These are phyloP conservation scores for Umbilicus rupestris DNA, from an alignment of 164 flowering plant species.

Conservation along the genomic window DNA sequence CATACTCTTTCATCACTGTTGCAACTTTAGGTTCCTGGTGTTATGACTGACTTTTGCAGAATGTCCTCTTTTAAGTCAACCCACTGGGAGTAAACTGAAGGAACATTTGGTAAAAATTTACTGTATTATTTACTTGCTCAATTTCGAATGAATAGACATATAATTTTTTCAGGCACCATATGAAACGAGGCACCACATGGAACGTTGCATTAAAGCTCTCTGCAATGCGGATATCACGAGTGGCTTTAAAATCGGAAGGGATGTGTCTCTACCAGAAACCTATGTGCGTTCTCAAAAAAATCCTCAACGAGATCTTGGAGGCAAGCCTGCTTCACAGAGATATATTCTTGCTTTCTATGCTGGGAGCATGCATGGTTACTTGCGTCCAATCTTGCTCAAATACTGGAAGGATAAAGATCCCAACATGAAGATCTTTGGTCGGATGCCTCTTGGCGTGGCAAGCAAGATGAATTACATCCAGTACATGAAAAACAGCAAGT, in stretches of 20 bases:
- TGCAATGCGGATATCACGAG: conserved; percentile 60
- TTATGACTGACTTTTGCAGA: neutral
- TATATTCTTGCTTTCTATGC: conserved; percentile 55
- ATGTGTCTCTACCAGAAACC: conserved; percentile 59
- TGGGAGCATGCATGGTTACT: conserved; percentile 53
- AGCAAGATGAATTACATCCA: conserved; percentile 58
- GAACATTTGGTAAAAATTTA: neutral
- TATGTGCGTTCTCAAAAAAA: conserved; percentile 47
- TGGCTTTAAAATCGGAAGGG: conserved; percentile 59
- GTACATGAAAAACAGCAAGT: conserved; percentile 64
- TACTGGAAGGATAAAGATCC: conserved; percentile 52
- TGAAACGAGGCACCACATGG: conserved; percentile 67
- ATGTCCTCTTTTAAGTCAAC: too few species aligned
- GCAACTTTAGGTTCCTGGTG: neutral
- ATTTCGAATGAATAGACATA: too few species aligned
- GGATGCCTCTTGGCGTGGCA: conserved; percentile 53
- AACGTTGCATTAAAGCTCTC: conserved; percentile 57
- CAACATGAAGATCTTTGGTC: conserved; percentile 52
- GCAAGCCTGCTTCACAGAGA: conserved; percentile 45
- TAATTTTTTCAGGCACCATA: conserved; percentile 26
- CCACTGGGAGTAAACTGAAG: neutral
- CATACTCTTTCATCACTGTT: neutral
- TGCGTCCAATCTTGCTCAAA: conserved; percentile 44
- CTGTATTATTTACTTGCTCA: neutral
- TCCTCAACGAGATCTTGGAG: conserved; percentile 57